These are phyloP conservation scores for Cercospora janseana DNA, from an alignment of 2,329 filamentous ascomycete genomes.

Conservation along the genomic window DNA sequence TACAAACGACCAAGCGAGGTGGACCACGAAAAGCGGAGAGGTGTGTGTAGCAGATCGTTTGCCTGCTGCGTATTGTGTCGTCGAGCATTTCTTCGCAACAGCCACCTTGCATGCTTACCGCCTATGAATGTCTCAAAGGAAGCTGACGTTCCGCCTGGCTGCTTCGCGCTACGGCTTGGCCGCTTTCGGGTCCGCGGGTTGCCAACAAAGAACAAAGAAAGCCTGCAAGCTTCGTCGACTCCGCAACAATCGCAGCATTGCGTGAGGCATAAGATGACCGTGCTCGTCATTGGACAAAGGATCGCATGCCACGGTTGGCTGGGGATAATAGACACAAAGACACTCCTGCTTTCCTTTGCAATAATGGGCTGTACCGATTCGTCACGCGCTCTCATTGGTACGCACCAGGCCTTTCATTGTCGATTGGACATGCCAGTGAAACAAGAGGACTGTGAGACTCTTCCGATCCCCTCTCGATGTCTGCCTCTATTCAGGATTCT, in stretches of 20 bases:
- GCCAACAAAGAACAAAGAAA: slow-evolving; percentile 41
- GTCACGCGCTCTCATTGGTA: slow-evolving; percentile 34
- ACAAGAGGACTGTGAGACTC: slow-evolving; percentile 35
- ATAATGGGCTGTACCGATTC: slow-evolving; percentile 34
- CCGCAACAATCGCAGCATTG: slow-evolving; percentile 36
- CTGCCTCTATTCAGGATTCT: slow-evolving; percentile 29
- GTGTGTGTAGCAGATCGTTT: slow-evolving; percentile 29
- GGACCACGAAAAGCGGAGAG: slow-evolving; percentile 16
- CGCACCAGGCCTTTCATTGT: slow-evolving; percentile 34
- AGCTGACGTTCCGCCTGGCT: slow-evolving; percentile 30
- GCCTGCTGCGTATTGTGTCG: slow-evolving; percentile 28
- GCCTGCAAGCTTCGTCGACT: slow-evolving; percentile 25
- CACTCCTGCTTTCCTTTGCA: slow-evolving; percentile 26
- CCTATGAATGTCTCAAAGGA: slow-evolving; percentile 39
- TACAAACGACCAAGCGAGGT: slow-evolving; percentile 10
- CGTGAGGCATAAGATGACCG: slow-evolving; percentile 28
- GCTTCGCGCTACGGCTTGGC: slow-evolving; percentile 31
- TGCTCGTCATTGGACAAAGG: slow-evolving; percentile 38
- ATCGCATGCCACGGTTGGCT: slow-evolving; percentile 34
- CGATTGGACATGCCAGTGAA: slow-evolving; percentile 34
- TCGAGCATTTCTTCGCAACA: slow-evolving; percentile 31
- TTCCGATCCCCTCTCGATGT: slow-evolving; percentile 35
- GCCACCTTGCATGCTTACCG: slow-evolving; percentile 25
- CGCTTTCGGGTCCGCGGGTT: slow-evolving; percentile 35
- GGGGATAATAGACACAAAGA: slow-evolving; percentile 38